phyloP scores from a whole-genome alignment of 140 eudicot species.

The Stevia rebaudiana region DNA sequence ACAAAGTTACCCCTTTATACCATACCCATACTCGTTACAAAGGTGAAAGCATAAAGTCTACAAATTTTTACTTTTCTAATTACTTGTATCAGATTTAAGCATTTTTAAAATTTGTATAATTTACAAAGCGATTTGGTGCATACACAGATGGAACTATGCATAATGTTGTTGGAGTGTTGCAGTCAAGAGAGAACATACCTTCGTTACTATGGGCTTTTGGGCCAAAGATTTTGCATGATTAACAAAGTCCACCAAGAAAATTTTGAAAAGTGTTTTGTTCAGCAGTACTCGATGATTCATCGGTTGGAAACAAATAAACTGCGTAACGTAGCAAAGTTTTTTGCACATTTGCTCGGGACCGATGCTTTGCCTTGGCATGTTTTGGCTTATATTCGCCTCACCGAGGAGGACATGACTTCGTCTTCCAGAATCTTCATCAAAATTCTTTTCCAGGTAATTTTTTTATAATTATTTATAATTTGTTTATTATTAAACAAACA shows the following conservation, averaged over 20 bases:
- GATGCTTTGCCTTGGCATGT: slow-evolving; percentile 92
- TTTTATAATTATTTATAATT: no score
- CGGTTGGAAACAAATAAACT: slow-evolving; percentile 82
- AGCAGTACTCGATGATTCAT: slow-evolving; percentile 93
- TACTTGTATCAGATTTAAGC: not conserved
- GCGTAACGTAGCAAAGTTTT: slow-evolving; percentile 84
- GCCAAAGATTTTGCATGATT: slow-evolving; percentile 90
- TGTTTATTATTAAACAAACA: no score
- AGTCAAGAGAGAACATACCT: slow-evolving; percentile 92
- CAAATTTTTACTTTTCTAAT: not conserved
- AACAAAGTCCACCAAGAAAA: slow-evolving; percentile 76
- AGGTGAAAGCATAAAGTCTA: no score
- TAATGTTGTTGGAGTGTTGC: slow-evolving; percentile 92
- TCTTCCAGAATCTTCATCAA: slow-evolving; percentile 89
- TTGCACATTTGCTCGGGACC: slow-evolving; percentile 83
- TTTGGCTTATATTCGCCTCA: slow-evolving; percentile 69
- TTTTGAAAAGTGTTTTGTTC: slow-evolving; percentile 77
- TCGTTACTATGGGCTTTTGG: slow-evolving; percentile 87
- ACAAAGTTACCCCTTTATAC: no score
- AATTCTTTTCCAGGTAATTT: slow-evolving; percentile 83
- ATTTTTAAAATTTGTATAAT: not conserved
- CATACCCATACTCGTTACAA: no score
- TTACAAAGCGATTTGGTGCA: not conserved
- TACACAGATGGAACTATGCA: slow-evolving; percentile 83
- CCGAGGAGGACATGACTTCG: slow-evolving; percentile 90